These are phyloP conservation scores for Penicillium sp. DNA, from an alignment of 2,329 filamentous ascomycete genomes.

Conservation along the genomic window DNA sequence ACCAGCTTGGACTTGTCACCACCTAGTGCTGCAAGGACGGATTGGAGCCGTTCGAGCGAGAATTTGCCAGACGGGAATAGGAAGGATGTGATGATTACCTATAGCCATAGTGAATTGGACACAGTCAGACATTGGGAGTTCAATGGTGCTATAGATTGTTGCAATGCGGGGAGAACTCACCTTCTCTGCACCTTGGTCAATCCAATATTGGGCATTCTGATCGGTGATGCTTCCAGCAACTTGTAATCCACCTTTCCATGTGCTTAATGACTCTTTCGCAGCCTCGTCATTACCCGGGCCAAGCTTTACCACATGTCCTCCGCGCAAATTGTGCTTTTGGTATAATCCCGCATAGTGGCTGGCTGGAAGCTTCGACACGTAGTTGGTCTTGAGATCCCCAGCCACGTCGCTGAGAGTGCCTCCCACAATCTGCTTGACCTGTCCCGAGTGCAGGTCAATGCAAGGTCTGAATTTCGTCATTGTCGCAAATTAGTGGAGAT, in stretches of 20 bases:
- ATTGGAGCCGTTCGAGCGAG: conserved; percentile 71
- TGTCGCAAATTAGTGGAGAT: conserved; percentile 14
- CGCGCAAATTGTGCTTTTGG: conserved; percentile 68
- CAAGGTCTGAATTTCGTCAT: conserved; percentile 97
- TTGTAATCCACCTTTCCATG: conserved; percentile 81
- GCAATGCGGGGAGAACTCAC: conserved; percentile 50
- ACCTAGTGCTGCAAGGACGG: conserved; percentile 70
- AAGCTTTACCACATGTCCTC: conserved; percentile 95
- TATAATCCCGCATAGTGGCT: conserved; percentile 82
- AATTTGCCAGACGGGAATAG: conserved; percentile 85
- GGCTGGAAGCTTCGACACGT: conserved; percentile 80
- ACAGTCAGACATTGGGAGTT: conserved; percentile 12
- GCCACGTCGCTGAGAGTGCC: conserved; percentile 76
- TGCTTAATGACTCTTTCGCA: conserved; percentile 70
- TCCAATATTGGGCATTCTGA: conserved; percentile 80
- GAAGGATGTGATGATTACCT: conserved; percentile 97
- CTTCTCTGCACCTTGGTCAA: conserved; percentile 85
- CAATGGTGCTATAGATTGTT: not conserved
- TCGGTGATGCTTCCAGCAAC: conserved; percentile 93
- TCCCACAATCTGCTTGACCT: conserved; percentile 98
- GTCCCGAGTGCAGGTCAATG: conserved; percentile 95
- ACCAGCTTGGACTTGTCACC: conserved; percentile 80
- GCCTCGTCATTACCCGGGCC: conserved; percentile 83
- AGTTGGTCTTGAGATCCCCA: conserved; percentile 79
- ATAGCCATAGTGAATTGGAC: conserved; percentile 32